Evolutionary conservation across 805 yeast genomes (phyloP), one percentile per base, ranked within the genome.

Genomic region (Candida piceae): DNA sequence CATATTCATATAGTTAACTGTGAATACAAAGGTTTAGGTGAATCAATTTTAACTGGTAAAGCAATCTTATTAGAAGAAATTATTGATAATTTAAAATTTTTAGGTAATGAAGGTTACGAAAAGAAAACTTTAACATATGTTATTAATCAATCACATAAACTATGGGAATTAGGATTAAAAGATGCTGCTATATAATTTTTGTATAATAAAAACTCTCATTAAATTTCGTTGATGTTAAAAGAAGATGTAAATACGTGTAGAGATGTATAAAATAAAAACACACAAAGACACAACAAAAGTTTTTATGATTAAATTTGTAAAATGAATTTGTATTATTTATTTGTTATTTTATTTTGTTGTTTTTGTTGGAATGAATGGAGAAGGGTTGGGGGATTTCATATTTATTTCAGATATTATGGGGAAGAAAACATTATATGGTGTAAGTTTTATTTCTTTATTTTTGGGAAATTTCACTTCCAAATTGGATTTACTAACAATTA

Each of bases 1-100:
- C 98, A 93, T 56, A 72, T 93, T 13, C 98, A 93, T 57, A 80
- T 86, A 13, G 95, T 87, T 15, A 82, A 84, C 50, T 68, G 84
- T 5, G 68, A 62, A 15, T 84, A 84, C 48, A 76, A 76, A 2
- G 85, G 93, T 1, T 50, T 81, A 37, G 78, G 87, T 31, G 71
- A 72, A 45, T 77, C 94, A 32, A 71, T 84, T 50, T 60, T 76
- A 5, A 74, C 72, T 2, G 97, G 97, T 2, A 84, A 83, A 50
- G 95, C 97, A 1, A 68, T 86, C 16, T 62, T 88, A 19, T 60
- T 93, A 30, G 94, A 85, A 40, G 95, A 85, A 42, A 72, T 88
- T 1, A 80, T 93, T 38, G 95, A 84, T 23, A 79, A 78, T 40
- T 62, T 93, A 41, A 60, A 65, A 23, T 61, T 69, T 38, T 57